A percentile compares a stretch with the other conserved stretches of the same genome.
Conservation (phyloP, 129 eudicot genomes). For the Saposhnikovia divaricata region DNA sequence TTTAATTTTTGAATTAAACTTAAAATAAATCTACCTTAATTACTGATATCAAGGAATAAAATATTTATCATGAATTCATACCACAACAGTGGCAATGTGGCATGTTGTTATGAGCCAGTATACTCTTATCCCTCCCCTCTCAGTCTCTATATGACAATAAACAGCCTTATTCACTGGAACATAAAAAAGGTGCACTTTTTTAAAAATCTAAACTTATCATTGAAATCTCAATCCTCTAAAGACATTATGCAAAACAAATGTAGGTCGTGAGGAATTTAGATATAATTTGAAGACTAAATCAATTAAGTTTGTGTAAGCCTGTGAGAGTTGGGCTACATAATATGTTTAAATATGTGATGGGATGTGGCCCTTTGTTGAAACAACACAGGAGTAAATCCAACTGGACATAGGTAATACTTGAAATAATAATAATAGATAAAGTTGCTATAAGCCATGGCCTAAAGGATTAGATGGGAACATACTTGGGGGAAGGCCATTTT, state of each 20-base stretch:
- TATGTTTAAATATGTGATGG: background rate
- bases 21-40: background rate
- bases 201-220: background rate
- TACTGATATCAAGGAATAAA: background rate
- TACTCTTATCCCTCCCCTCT: no score
- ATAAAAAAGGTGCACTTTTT: background rate
- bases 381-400: no score
- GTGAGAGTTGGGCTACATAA: background rate
- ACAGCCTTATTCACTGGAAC: no score
- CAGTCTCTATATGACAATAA: no score
- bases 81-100: no score
- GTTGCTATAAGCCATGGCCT: background rate
- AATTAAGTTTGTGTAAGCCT: background rate
- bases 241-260: background rate
- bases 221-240: background rate
- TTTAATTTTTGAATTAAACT: no score
- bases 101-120: no score
- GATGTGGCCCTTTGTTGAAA: background rate
- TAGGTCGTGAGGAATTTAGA: background rate
- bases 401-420: no score
- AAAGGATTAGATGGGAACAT: conserved; percentile 20
- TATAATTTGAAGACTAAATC: background rate
- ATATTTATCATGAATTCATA: no score
- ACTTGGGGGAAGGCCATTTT: conserved; percentile 61
- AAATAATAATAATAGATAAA: background rate